phyloP scores from a whole-genome alignment of 2,329 filamentous ascomycete species.

The Claviceps sp. region DNA sequence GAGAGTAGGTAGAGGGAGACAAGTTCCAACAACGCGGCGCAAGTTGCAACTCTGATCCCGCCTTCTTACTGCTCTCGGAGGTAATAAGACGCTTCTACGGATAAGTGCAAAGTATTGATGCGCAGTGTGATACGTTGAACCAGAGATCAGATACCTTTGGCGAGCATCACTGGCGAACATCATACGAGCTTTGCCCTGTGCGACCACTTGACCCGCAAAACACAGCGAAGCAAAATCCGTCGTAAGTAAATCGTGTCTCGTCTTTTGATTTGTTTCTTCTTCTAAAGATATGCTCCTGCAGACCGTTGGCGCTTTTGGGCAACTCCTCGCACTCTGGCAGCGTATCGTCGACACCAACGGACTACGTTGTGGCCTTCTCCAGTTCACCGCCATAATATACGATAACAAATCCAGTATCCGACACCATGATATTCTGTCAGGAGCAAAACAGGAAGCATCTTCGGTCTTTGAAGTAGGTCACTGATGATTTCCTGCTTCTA shows the following conservation, averaged over 20 bases:
- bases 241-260: background rate
- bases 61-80: background rate
- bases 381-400: background rate
- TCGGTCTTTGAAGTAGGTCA: constrained; percentile 4
- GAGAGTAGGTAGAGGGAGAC: too few relatives aligned
- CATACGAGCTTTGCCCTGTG: background rate
- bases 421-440: constrained; percentile 4
- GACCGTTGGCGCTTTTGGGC: background rate
- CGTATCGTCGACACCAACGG: background rate
- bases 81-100: background rate
- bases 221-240: background rate
- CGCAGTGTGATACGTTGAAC: constrained; percentile 2
- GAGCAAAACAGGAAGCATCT: constrained; percentile 3
- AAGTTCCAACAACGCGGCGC: background rate
- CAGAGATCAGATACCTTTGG: background rate
- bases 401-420: background rate
- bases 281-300: background rate
- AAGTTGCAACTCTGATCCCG: background rate
- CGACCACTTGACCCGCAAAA: background rate
- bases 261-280: background rate
- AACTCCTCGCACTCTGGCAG: background rate
- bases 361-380: background rate
- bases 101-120: background rate
- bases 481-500: background rate
- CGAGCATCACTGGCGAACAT: background rate